phyloP scores from a whole-genome alignment of 2,329 filamentous ascomycete genomes.

The Aspergillus viridinutans region DNA sequence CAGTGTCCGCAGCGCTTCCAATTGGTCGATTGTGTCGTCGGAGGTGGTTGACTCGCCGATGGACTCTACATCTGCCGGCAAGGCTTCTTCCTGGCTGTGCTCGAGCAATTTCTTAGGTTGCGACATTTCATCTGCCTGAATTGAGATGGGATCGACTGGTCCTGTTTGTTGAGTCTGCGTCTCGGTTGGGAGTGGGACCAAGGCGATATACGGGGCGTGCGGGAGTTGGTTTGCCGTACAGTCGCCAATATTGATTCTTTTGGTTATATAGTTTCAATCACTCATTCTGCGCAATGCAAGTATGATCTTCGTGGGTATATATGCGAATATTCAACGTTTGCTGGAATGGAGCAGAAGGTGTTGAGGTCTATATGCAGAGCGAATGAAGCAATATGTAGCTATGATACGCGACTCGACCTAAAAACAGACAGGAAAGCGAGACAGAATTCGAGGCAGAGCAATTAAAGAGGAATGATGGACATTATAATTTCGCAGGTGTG shows the following conservation, averaged over 20 bases:
- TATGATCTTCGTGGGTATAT: no score
- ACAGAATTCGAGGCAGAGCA: neutral
- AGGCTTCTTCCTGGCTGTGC: slow-evolving; percentile 10
- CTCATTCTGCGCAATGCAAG: neutral
- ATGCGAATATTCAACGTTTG: no score
- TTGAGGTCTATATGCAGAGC: neutral
- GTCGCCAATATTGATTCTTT: neutral
- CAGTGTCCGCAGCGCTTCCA: slow-evolving; percentile 24
- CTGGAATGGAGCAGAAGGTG: no score
- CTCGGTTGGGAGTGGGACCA: neutral
- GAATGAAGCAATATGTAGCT: neutral
- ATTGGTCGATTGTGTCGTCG: slow-evolving; percentile 22
- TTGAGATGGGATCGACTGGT: neutral
- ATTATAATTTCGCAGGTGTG: neutral
- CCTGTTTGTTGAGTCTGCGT: neutral
- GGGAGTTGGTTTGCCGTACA: neutral
- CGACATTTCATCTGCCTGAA: slow-evolving; percentile 18
- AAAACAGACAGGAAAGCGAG: neutral
- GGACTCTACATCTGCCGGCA: slow-evolving; percentile 20
- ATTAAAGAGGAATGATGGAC: neutral
- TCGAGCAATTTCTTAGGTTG: slow-evolving; percentile 17
- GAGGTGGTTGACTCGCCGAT: slow-evolving; percentile 26
- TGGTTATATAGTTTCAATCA: neutral
- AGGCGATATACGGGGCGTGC: neutral
- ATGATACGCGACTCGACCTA: neutral